Evolutionary conservation across 2,329 filamentous ascomycete species (phyloP).

Genomic region (Hypoxylon sp.): DNA sequence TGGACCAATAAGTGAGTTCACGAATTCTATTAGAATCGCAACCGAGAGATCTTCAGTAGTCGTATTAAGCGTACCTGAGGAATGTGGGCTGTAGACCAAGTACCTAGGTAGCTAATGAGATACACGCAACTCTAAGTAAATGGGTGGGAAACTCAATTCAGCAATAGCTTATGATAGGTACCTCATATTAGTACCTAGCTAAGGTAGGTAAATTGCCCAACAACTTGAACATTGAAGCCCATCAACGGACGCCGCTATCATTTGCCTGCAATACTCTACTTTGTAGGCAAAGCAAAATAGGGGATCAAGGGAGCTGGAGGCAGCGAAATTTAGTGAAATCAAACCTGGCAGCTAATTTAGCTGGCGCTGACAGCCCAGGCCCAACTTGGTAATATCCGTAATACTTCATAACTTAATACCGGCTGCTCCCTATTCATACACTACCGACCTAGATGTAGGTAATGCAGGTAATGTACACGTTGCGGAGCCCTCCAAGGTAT

Average conservation of each 20-base stretch:
- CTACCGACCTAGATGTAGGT: not conserved
- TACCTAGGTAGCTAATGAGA: too few relatives aligned
- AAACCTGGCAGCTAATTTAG: not conserved
- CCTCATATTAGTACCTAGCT: too few relatives aligned
- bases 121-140: too few relatives aligned
- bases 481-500: constrained; percentile 13
- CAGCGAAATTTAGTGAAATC: not conserved
- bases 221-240: too few relatives aligned
- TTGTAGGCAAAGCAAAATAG: not conserved
- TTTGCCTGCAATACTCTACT: not conserved
- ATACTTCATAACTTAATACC: constrained; percentile 8
- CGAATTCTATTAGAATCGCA: too few relatives aligned
- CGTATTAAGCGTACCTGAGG: too few relatives aligned
- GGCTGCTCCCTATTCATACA: not conserved
- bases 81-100: too few relatives aligned
- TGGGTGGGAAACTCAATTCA: too few relatives aligned
- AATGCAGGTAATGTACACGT: not conserved
- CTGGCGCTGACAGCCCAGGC: not conserved
- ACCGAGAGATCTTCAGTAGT: too few relatives aligned
- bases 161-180: too few relatives aligned
- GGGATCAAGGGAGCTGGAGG: not conserved
- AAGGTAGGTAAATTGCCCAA: too few relatives aligned
- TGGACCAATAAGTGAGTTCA: not conserved
- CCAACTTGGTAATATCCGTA: constrained; percentile 1
- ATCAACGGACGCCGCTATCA: too few relatives aligned